Evolutionary conservation across 345 rosid genomes (phyloP).

Genomic region (Populus ilicifolia): DNA sequence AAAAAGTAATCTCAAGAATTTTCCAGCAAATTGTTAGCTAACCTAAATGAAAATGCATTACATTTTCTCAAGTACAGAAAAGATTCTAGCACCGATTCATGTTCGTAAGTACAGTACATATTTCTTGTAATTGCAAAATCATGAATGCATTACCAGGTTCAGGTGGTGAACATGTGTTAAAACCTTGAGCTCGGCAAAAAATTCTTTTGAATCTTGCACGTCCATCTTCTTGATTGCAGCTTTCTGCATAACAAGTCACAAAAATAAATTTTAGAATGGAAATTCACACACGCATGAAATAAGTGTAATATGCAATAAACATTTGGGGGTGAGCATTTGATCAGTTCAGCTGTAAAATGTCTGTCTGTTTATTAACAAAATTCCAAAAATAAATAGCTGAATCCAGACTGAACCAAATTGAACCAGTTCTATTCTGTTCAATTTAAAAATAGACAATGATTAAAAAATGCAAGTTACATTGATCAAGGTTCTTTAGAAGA

Average conservation of each 20-base stretch:
- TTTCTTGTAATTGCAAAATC: background rate
- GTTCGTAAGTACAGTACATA: background rate
- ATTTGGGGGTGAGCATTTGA: background rate
- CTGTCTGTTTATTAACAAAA: background rate
- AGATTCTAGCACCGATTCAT: background rate
- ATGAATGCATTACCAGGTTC: slow-evolving; percentile 60
- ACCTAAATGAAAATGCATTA: background rate
- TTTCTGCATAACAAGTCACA: slow-evolving; percentile 46
- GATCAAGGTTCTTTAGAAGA: background rate
- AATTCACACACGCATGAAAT: background rate
- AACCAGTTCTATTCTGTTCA: background rate
- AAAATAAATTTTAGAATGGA: background rate
- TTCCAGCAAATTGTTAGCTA: background rate
- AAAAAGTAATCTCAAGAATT: background rate
- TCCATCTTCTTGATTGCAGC: slow-evolving; percentile 99
- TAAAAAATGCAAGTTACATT: background rate
- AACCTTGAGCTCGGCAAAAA: slow-evolving; percentile 91
- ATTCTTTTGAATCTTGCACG: slow-evolving; percentile 90
- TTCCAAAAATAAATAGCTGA: background rate
- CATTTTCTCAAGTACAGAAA: background rate
- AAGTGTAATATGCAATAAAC: background rate
- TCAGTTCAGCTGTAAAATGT: background rate
- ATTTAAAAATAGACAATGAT: background rate
- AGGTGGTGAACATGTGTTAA: slow-evolving; percentile 89
- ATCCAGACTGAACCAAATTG: background rate